Conservation (phyloP, 129 eudicot genomes). For the Escallonia herrerae region DNA sequence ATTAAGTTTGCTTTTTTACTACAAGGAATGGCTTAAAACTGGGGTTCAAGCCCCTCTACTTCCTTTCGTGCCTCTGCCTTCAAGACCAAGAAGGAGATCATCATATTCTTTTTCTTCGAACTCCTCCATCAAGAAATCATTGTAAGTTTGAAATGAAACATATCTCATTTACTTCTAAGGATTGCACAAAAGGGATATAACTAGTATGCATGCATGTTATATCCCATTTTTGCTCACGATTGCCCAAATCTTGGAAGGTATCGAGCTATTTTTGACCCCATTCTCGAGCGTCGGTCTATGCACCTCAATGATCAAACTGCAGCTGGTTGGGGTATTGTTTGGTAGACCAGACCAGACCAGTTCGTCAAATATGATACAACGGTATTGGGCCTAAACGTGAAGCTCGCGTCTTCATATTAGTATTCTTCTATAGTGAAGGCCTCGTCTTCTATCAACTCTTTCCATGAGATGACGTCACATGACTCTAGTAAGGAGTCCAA, state of each 20-base stretch:
- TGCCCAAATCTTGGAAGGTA: slow-evolving; percentile 28
- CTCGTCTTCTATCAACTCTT: too few relatives aligned
- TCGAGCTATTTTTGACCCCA: slow-evolving; percentile 44
- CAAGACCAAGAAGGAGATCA: slow-evolving; percentile 40
- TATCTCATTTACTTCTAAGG: background rate
- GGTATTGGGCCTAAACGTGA: too few relatives aligned
- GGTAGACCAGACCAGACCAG: too few relatives aligned
- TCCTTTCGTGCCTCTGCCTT: slow-evolving; percentile 74
- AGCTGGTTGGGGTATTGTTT: too few relatives aligned
- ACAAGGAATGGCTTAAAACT: slow-evolving; percentile 72
- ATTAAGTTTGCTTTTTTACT: slow-evolving; percentile 56
- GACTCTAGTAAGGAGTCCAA: too few relatives aligned
- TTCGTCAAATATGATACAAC: too few relatives aligned
- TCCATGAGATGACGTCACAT: too few relatives aligned
- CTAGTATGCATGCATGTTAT: too few relatives aligned
- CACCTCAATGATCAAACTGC: slow-evolving; percentile 22
- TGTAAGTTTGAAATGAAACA: slow-evolving; percentile 38
- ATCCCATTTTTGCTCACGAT: background rate
- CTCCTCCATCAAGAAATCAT: slow-evolving; percentile 29
- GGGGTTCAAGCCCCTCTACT: slow-evolving; percentile 58
- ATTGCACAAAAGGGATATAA: too few relatives aligned
- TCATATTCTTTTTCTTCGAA: slow-evolving; percentile 25
- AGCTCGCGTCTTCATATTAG: too few relatives aligned
- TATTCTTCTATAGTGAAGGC: too few relatives aligned
- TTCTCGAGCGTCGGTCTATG: slow-evolving; percentile 27